These are phyloP conservation scores for Myxozyma monticola DNA, from an alignment of 805 yeast genomes.

Conservation along the genomic window DNA sequence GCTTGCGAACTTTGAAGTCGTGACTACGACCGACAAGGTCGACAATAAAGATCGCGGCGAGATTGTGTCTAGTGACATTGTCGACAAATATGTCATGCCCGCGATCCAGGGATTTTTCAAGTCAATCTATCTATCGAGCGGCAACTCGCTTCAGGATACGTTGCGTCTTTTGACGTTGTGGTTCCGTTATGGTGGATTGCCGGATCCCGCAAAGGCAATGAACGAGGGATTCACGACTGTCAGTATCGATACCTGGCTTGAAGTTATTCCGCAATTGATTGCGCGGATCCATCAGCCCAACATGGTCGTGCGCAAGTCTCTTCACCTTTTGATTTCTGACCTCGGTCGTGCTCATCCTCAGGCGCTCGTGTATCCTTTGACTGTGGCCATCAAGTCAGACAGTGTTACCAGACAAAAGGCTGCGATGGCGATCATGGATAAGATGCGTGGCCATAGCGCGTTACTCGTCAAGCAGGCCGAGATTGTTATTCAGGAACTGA, in stretches of 20 bases:
- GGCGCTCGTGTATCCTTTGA: slow-evolving; percentile 90
- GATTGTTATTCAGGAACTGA: slow-evolving; percentile 87
- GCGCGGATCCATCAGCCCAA: slow-evolving; percentile 96
- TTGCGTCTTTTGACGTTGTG: slow-evolving; percentile 85
- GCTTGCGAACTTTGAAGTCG: slow-evolving; percentile 92
- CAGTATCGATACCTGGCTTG: slow-evolving; percentile 89
- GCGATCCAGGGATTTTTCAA: slow-evolving; percentile 96
- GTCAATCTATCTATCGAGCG: slow-evolving; percentile 81
- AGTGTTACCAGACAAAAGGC: slow-evolving; percentile 87
- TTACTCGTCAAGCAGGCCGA: slow-evolving; percentile 87
- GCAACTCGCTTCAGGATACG: slow-evolving; percentile 90
- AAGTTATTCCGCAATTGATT: slow-evolving; percentile 91
- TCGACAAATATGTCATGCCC: slow-evolving; percentile 88
- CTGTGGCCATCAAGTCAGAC: slow-evolving; percentile 94
- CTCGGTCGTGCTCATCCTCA: slow-evolving; percentile 96
- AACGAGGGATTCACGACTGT: slow-evolving; percentile 87
- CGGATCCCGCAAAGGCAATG: slow-evolving; percentile 88
- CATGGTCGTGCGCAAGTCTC: slow-evolving; percentile 73
- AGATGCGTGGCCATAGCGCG: slow-evolving; percentile 87
- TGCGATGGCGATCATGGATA: slow-evolving; percentile 85
- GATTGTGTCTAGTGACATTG: slow-evolving; percentile 44
- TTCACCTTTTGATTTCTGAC: slow-evolving; percentile 77
- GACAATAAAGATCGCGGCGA: slow-evolving; percentile 28
- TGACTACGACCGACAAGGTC: slow-evolving; percentile 53
- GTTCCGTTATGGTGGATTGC: slow-evolving; percentile 93